Conservation (phyloP, 164 flowering plant genomes). For the Litsea cubeba region DNA sequence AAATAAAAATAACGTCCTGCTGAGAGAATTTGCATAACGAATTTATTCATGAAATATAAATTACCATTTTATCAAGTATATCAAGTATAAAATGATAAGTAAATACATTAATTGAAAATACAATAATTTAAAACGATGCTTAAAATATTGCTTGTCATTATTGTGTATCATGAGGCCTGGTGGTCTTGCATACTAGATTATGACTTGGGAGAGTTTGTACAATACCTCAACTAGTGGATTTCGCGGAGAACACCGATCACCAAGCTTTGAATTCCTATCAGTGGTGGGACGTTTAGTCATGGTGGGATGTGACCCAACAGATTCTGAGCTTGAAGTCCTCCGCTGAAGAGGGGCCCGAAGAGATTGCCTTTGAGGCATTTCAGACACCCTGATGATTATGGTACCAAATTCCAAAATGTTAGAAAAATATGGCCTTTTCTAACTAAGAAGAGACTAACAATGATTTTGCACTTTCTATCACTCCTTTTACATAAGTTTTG, state of each 20-base stretch:
- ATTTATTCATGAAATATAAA: too few species aligned
- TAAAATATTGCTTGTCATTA: not conserved
- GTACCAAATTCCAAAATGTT: not conserved
- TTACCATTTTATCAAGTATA: not conserved
- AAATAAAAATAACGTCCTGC: too few species aligned
- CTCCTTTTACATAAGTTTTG: not conserved
- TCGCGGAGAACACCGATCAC: constrained; percentile 69
- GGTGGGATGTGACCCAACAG: constrained; percentile 45
- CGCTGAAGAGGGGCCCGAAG: constrained; percentile 45
- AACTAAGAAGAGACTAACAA: not conserved
- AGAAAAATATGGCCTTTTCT: not conserved
- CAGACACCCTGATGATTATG: constrained; percentile 26
- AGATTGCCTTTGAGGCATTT: constrained; percentile 63
- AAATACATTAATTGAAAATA: not conserved
- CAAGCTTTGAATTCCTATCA: constrained; percentile 62
- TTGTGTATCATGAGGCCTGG: not conserved
- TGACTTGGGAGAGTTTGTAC: not conserved
- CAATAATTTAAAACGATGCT: not conserved
- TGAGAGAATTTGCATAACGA: too few species aligned
- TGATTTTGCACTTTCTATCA: not conserved
- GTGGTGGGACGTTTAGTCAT: constrained; percentile 29
- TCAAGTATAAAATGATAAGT: not conserved
- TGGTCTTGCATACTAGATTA: not conserved
- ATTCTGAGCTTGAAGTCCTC: constrained; percentile 58
- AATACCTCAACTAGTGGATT: constrained; percentile 44